phyloP scores from a whole-genome alignment of 169 alveolate genomes.

The Plasmodium berghei region DNA sequence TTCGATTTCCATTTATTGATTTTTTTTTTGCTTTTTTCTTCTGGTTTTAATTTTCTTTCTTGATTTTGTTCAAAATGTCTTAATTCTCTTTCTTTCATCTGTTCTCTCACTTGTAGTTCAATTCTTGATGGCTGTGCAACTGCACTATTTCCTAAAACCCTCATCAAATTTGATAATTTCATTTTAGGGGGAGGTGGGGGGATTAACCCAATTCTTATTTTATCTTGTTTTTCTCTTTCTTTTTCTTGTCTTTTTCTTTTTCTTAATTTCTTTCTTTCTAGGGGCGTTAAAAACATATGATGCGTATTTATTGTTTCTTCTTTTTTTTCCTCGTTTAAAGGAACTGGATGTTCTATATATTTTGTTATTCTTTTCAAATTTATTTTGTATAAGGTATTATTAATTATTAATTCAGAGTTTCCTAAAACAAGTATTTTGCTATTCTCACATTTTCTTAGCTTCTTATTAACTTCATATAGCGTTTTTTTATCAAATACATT shows the following conservation, averaged over 20 bases:
- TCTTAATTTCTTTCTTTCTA: conserved; percentile 88
- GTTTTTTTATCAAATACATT: neutral
- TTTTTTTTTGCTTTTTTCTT: conserved; percentile 86
- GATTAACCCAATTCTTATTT: conserved; percentile 90
- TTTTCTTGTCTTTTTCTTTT: conserved; percentile 90
- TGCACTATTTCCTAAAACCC: conserved; percentile 87
- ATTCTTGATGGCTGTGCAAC: conserved; percentile 91
- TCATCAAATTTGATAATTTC: conserved; percentile 90
- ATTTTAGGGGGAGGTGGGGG: conserved; percentile 94
- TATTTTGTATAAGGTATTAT: conserved; percentile 70
- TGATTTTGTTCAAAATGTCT: conserved; percentile 88
- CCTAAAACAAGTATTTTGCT: conserved; percentile 54
- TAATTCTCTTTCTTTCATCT: conserved; percentile 90
- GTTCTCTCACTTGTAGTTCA: conserved; percentile 89
- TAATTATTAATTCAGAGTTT: conserved; percentile 42
- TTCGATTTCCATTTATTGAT: conserved; percentile 89
- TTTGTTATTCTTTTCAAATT: conserved; percentile 80
- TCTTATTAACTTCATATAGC: conserved; percentile 10
- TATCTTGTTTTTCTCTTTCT: conserved; percentile 90
- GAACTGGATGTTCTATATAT: conserved; percentile 90
- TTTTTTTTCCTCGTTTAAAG: conserved; percentile 84
- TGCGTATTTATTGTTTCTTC: conserved; percentile 73
- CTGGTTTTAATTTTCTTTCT: conserved; percentile 87
- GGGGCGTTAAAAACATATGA: conserved; percentile 84
- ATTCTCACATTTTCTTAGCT: conserved; percentile 30